phyloP scores from a whole-genome alignment of 2,329 filamentous ascomycete species.

The Botryosphaeria dothidea region DNA sequence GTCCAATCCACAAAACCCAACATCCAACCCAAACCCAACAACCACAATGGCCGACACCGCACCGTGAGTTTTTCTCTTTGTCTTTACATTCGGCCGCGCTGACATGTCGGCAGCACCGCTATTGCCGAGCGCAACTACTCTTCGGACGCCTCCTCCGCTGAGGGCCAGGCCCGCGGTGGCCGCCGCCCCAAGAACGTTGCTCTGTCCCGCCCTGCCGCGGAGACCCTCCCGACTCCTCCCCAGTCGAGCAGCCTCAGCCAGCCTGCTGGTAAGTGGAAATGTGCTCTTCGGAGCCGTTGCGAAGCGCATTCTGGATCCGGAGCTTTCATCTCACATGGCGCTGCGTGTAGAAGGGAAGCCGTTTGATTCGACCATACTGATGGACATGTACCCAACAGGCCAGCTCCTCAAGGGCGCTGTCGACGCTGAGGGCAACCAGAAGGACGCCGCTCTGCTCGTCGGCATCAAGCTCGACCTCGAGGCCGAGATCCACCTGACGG shows the following conservation, averaged over 20 bases:
- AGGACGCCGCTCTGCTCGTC: constrained; percentile 59
- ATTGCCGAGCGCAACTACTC: constrained; percentile 8
- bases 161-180: constrained; percentile 17
- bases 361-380: constrained; percentile 10
- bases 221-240: constrained; percentile 4
- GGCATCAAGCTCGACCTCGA: constrained; percentile 66
- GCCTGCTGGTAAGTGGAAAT: constrained; percentile 10
- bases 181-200: constrained; percentile 16
- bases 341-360: not conserved
- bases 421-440: constrained; percentile 59
- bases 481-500: constrained; percentile 63
- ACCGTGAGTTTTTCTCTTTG: not conserved
- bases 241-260: constrained; percentile 13
- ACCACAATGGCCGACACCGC: constrained; percentile 9
- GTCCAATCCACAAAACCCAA: not conserved
- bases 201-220: not conserved
- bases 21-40: not conserved
- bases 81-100: not conserved
- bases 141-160: constrained; percentile 5
- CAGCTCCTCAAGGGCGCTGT: constrained; percentile 59
- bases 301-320: not conserved
- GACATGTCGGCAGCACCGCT: not conserved
- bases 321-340: not conserved
- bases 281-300: not conserved
- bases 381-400: constrained; percentile 36